Base-by-base conservation (phyloP, 2,329 filamentous ascomycete species). In the Penicillium sp. region DNA sequence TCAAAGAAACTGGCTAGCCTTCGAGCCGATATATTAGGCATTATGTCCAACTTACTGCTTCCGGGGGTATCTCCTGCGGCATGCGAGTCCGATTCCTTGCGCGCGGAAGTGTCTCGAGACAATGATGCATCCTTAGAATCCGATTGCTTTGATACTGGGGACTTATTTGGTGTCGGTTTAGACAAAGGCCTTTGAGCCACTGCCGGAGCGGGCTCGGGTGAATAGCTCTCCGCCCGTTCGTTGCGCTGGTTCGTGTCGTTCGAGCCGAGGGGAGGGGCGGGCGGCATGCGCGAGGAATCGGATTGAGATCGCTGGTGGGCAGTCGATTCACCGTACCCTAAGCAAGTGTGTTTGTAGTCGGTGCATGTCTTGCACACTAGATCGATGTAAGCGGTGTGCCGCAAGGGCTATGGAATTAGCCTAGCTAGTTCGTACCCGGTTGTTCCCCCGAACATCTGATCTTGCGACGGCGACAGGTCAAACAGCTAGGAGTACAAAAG, bases 391-490 rank as follows among this genome's bases (percentile, higher is more conserved):
- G 59, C 57, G 29, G 56, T 58, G 39, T 26, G 26, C 49, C 24
- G 16, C 45, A 22, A 44, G 13, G 19, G 16, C n/a, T 29, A 27
- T 21, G n/a, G 24, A 13, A 22, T 35, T 27, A 46, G 43, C 13
- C 27, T 24, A 39, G 27, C 26, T 10, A 16, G n/a, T 47, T 59
- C 66, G 58, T 67, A 77, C 75, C 76, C 56, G 89, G 89, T 60
- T 87, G 85, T 74, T 90, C 88, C 60, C 89, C 89, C 46, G 87
- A 88, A 72, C 89, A 91, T 71, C 88, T 81, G 52, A 88, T 91
- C 76, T 91, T 91, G 68, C 89, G 84, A 72, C 86, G 89, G 67
- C 89, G 86, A 76, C 89, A 91, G 43, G 88, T 90, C 69, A 86
- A 78, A 74, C 88, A 90, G 59, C 86, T 89, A 66, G 47, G n/a